Percentiles rank a stretch among this genome's conserved stretches.
These are phyloP conservation scores for Phytopythium montanum DNA, from an alignment of 352 stramenopile genomes.

Conservation along the genomic window DNA sequence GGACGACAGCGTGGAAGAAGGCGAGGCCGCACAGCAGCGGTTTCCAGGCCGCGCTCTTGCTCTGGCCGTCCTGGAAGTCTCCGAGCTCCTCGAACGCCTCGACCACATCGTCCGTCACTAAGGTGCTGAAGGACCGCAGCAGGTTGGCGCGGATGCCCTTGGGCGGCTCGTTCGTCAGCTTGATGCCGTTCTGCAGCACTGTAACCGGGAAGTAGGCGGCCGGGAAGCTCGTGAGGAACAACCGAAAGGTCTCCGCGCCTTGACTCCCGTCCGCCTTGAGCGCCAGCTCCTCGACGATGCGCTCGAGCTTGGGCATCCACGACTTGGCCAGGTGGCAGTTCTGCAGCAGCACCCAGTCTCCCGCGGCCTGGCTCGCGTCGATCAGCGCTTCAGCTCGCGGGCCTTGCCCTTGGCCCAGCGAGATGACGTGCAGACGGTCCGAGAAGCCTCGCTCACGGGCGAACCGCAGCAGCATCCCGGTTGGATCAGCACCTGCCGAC, in stretches of 20 bases:
- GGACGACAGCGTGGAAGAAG: constrained; percentile 95
- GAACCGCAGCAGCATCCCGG: constrained; percentile 91
- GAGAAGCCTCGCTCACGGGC: constrained; percentile 88
- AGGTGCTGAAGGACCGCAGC: constrained; percentile 83
- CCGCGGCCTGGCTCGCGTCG: constrained; percentile 66
- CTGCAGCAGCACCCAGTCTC: constrained; percentile 93
- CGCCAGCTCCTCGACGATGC: constrained; percentile 86
- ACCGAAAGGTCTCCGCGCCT: constrained; percentile 73
- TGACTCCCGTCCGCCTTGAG: constrained; percentile 46
- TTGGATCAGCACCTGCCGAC: constrained; percentile 89
- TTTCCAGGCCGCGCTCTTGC: constrained; percentile 80
- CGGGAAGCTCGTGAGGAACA: constrained; percentile 93
- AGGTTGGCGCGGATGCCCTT: constrained; percentile 91
- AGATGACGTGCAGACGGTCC: constrained; percentile 89
- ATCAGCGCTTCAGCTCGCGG: constrained; percentile 90
- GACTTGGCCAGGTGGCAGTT: constrained; percentile 94
- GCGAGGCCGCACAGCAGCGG: constrained; percentile 86
- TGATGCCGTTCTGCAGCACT: constrained; percentile 92
- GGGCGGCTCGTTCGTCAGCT: constrained; percentile 91
- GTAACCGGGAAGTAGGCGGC: constrained; percentile 91
- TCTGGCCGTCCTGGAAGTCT: constrained; percentile 51
- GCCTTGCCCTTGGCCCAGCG: constrained; percentile 91
- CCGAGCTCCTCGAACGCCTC: constrained; percentile 52
- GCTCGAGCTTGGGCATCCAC: constrained; percentile 93
- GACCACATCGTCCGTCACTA: constrained; percentile 76